Evolutionary conservation across 148 eudicot genomes (phyloP), one percentile per base, ranked within the genome.

Genomic region (Chenopodium suecicum): DNA sequence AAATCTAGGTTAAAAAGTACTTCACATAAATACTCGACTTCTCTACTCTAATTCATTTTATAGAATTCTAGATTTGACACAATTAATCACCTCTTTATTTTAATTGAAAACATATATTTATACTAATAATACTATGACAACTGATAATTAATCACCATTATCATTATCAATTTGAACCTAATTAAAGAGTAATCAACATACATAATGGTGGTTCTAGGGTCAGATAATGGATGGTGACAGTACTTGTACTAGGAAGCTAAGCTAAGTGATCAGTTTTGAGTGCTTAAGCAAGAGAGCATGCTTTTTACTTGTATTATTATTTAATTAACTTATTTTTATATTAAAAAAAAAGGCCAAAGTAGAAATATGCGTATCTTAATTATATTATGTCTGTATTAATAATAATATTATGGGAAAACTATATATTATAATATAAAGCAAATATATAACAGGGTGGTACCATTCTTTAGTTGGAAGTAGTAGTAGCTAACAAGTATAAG

Each of bases 221-320:
- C 77, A 71, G 2, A 44, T 10, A 29, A 16, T n/a, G 60, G n/a
- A 62, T 62, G 58, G 54, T 80, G 70, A 72, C 71, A 72, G 23
- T 77, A 66, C 37, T 63, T 50, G 25, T 79, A 80, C 56, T 73
- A 50, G 69, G 83, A 75, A 74, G 44, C 22, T 29, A 52, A 74
- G 32, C 78, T 78, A 74, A 74, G 23, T 48, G 66, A 81, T 27
- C 29, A 0, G 32, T 79, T 81, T 80, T 65, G 83, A 81, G 83
- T 74, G 83, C 73, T 64, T 64, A 19, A 81, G 83, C 58, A 79
- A 79, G 76, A 56, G 22, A 58, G 52, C 46, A 70, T 34, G 6
- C n/a, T 9, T 32, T 44, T 7, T 20, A 1, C 19, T 12, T 16
- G 54, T 34, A 2, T 34, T 67, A 34, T 19, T 37, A 37, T 6